Evolutionary conservation across 495 filamentous ascomycete species (phyloP), one percentile per base, ranked within the genome.

Genomic region (Platismatia glauca): DNA sequence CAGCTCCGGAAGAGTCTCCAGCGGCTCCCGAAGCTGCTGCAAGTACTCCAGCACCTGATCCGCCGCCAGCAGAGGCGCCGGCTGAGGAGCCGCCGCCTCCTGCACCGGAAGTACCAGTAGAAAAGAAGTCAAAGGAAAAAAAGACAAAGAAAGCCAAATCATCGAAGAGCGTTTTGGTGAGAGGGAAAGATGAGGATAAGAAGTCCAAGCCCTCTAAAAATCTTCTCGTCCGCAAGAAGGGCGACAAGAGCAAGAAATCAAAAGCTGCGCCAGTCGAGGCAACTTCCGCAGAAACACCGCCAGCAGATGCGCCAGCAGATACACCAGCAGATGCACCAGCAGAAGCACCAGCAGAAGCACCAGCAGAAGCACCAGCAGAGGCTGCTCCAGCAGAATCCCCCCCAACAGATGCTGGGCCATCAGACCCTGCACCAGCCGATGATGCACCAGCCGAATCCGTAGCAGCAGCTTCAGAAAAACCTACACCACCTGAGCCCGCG

Each of bases 21-120:
- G 52, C 59, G 22, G 69, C 72, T 44, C 50, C 66, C 1, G 62
- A 64, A 55, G 46, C 60, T 31, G 34, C 62, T 27, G 1, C 37
- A 55, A 48, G 33, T n/a, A 37, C 43, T 3, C 52, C 60, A 57
- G 60, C n/a, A 22, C 6, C 61, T 20, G 57, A 57, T 29, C 39
- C 31, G 7, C 53, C 58, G 35, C 20, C 34, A 15, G 37, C 35
- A 37, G 63, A 58, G 43, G 24, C 34, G 44, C 65, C 57, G 27
- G 57, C 61, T 44, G 61, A 56, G 5, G 61, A 57, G 15, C 43
- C 55, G 34, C 55, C 62, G 37, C 58, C 62, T 59, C 43, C 44
- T 33, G 62, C 62, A 16, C 31, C 62, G 12, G 57, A 64, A 37
- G 46, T 55, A 9, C 46, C 55, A 16, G 27, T 41, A 2, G 48